A percentile compares a stretch with the other conserved stretches of the same genome.
Conservation (phyloP, 169 alveolate genomes). For the Eimeria tenella region DNA sequence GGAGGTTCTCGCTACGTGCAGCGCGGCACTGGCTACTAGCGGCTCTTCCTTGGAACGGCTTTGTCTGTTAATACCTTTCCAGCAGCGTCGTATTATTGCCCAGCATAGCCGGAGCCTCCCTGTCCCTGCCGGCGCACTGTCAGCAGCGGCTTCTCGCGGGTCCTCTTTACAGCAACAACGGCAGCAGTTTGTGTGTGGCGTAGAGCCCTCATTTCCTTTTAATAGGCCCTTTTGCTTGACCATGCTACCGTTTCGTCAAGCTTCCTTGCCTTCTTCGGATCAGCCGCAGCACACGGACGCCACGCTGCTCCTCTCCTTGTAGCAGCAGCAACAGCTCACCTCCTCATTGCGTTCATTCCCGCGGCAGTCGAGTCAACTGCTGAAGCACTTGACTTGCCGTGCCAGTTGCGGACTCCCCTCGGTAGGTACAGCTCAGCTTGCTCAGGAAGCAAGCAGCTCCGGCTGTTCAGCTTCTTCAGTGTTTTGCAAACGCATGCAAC, state of each 20-base stretch:
- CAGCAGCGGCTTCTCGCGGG: constrained; percentile 36
- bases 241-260: constrained; percentile 17
- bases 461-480: not conserved
- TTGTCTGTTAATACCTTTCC: constrained; percentile 24
- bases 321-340: constrained; percentile 28
- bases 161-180: constrained; percentile 15
- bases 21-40: constrained; percentile 46
- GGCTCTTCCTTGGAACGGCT: constrained; percentile 37
- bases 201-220: not conserved
- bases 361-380: not conserved
- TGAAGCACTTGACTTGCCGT: not conserved
- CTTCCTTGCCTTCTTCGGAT: not conserved
- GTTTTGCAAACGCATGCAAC: not conserved
- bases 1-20: constrained; percentile 64
- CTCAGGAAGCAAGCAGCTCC: not conserved
- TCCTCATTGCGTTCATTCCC: not conserved
- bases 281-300: constrained; percentile 33
- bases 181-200: constrained; percentile 26
- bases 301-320: not conserved
- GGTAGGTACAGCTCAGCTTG: not conserved
- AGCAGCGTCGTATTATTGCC: constrained; percentile 29
- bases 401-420: not conserved
- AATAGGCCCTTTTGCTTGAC: constrained; percentile 27
- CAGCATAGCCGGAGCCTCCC: constrained; percentile 8
- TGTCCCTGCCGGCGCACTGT: constrained; percentile 44